Conservation (phyloP, 1,139 yeast genomes). For the Kodamaea fungicola region DNA sequence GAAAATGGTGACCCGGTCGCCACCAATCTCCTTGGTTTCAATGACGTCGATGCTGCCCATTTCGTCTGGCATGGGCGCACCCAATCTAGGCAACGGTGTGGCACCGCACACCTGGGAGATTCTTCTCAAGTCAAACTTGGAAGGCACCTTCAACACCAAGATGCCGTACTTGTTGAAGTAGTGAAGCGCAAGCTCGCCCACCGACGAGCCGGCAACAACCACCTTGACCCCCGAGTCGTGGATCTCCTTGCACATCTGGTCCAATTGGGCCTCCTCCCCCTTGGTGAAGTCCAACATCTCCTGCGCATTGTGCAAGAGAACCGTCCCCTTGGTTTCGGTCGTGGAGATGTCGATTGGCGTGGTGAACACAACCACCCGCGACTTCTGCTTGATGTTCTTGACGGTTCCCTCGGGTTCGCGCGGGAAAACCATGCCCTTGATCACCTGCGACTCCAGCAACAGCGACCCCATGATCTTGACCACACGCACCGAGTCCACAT, state of each 20-base stretch:
- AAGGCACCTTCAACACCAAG: conserved; percentile 82
- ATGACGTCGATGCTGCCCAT: conserved; percentile 85
- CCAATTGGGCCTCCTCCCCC: conserved; percentile 95
- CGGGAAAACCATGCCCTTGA: conserved; percentile 98
- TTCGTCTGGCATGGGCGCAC: conserved; percentile 95
- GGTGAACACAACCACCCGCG: conserved; percentile 90
- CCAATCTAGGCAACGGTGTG: conserved; percentile 89
- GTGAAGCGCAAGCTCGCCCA: conserved; percentile 92
- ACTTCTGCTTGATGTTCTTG: conserved; percentile 53
- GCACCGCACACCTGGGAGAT: conserved; percentile 97
- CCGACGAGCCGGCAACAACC: conserved; percentile 86
- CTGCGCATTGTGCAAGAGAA: conserved; percentile 87
- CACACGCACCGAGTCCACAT: conserved; percentile 89
- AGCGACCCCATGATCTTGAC: conserved; percentile 96
- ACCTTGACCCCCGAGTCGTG: conserved; percentile 82
- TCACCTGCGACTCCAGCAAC: conserved; percentile 67
- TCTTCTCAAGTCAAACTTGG: conserved; percentile 91
- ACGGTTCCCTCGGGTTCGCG: conserved; percentile 92
- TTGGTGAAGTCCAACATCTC: conserved; percentile 95
- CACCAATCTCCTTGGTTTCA: conserved; percentile 93
- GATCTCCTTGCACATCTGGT: conserved; percentile 79
- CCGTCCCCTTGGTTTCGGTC: conserved; percentile 97
- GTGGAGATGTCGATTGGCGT: conserved; percentile 92
- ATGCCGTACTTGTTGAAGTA: conserved; percentile 85
- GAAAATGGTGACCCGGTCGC: conserved; percentile 93